Base-by-base conservation (phyloP, 2,329 filamentous ascomycete genomes). In the Colletotrichum sp. region DNA sequence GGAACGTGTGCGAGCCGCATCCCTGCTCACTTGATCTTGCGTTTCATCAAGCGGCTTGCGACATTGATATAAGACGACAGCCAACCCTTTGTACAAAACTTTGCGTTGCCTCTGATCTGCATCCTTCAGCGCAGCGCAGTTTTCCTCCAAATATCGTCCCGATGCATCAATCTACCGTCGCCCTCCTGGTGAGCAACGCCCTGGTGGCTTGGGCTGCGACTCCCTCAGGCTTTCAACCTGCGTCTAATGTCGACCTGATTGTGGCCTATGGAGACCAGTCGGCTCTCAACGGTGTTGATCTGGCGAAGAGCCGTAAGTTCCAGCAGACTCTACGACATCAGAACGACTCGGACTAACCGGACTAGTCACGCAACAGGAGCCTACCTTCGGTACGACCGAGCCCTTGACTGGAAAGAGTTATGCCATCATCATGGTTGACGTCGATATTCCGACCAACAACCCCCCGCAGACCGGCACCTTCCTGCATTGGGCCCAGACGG, bases 401-500 rank as follows among this genome's bases (percentile, higher is more conserved):
- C 68, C 68, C 1, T 26, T 77, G 34, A 68, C 69, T 13, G 75
- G 75, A 8, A 71, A 69, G 28, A 82, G 79, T 30, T 89, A 87
- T 80, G 70, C 89, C 18, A 79, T 86, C 68, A 78, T 88, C 28
- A 80, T 79, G 57, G 78, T 89, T 32, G 88, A 90, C 77, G 81
- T 88, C 15, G 88, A 90, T 80, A 85, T 88, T 1, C 88, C 88
- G 36, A 70, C 75, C 63, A 76, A 77, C 59, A 69, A 52, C 30
- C 72, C 78, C 67, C 78, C 79, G 13, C 72, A 86, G 10, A 81
- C 89, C 1, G 84, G 86, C 5, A 88, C 88, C 5, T 82, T 88
- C 55, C 77, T 89, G 67, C 88, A 90, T 80, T 88, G 87, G 83
- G 80, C 88, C 57, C 86, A 89, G 75, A 83, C 85, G 0, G 84